A percentile compares a stretch with the other conserved stretches of the same genome.
phyloP scores from a whole-genome alignment of 805 yeast genomes.

The Spathaspora boniae region DNA sequence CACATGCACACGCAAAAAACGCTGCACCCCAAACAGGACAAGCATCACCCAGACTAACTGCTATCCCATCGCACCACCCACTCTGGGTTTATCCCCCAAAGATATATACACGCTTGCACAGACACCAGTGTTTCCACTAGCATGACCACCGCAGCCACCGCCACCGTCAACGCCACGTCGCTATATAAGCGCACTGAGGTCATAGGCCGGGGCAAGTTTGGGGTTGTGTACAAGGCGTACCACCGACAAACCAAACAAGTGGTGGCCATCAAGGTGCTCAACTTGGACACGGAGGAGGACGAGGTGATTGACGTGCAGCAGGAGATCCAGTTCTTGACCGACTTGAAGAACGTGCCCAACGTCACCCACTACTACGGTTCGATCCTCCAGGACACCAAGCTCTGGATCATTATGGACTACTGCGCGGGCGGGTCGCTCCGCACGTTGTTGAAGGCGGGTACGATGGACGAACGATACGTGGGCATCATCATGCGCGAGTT shows the following conservation, averaged over 20 bases:
- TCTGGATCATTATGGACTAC: slow-evolving; percentile 97
- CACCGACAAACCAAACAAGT: slow-evolving; percentile 67
- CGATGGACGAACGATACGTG: slow-evolving; percentile 77
- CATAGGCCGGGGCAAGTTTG: slow-evolving; percentile 95
- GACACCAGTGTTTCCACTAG: too few species aligned
- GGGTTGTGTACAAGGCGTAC: slow-evolving; percentile 89
- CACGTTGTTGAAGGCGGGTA: slow-evolving; percentile 81
- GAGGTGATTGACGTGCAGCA: slow-evolving; percentile 93
- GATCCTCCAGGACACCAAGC: slow-evolving; percentile 77
- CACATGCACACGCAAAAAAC: too few species aligned
- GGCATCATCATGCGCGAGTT: slow-evolving; percentile 85
- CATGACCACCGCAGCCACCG: too few species aligned
- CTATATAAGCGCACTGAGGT: slow-evolving; percentile 80
- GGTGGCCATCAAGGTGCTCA: slow-evolving; percentile 90
- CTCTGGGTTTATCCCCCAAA: too few species aligned
- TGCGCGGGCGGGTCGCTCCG: slow-evolving; percentile 96
- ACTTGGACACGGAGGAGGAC: slow-evolving; percentile 88
- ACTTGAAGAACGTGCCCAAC: slow-evolving; percentile 81
- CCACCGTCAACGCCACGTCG: slow-evolving; percentile 15
- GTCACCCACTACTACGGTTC: slow-evolving; percentile 92
- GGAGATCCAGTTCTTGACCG: slow-evolving; percentile 83
- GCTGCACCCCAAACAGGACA: too few species aligned
- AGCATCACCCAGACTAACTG: too few species aligned
- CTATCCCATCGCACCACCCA: too few species aligned
- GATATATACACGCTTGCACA: too few species aligned